Conservation (phyloP, 1,139 yeast species). For the Scheffersomyces parashehatae region DNA sequence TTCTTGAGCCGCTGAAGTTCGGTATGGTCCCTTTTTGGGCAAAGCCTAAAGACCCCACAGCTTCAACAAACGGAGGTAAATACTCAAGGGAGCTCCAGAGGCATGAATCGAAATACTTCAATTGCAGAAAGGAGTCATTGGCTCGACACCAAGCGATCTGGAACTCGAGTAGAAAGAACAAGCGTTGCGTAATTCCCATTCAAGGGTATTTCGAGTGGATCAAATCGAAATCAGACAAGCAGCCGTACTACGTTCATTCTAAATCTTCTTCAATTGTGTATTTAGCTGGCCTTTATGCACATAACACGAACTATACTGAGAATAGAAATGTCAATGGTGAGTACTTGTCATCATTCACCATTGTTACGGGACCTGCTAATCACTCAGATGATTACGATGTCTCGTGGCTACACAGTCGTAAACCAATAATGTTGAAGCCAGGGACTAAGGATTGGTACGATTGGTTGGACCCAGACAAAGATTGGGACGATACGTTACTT, state of each 20-base stretch:
- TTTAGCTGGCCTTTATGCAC: constrained; percentile 71
- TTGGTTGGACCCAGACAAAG: constrained; percentile 60
- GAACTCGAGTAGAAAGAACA: constrained; percentile 40
- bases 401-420: constrained; percentile 72
- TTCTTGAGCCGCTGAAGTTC: constrained; percentile 42
- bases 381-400: constrained; percentile 43
- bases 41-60: constrained; percentile 32
- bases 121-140: constrained; percentile 64
- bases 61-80: constrained; percentile 19
- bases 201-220: constrained; percentile 89
- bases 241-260: constrained; percentile 67
- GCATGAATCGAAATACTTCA: constrained; percentile 45
- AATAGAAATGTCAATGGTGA: constrained; percentile 21
- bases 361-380: constrained; percentile 72
- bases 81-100: constrained; percentile 34
- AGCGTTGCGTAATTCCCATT: constrained; percentile 71
- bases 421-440: constrained; percentile 71
- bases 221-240: constrained; percentile 35
- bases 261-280: constrained; percentile 54
- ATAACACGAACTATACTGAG: constrained; percentile 33
- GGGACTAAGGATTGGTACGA: constrained; percentile 53
- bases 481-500: constrained; percentile 38
- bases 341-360: constrained; percentile 58
- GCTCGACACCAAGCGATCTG: constrained; percentile 47
- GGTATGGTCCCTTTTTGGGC: constrained; percentile 48